These are phyloP conservation scores for Hypoxylon rickii DNA, from an alignment of 495 filamentous ascomycete species.

Conservation along the genomic window DNA sequence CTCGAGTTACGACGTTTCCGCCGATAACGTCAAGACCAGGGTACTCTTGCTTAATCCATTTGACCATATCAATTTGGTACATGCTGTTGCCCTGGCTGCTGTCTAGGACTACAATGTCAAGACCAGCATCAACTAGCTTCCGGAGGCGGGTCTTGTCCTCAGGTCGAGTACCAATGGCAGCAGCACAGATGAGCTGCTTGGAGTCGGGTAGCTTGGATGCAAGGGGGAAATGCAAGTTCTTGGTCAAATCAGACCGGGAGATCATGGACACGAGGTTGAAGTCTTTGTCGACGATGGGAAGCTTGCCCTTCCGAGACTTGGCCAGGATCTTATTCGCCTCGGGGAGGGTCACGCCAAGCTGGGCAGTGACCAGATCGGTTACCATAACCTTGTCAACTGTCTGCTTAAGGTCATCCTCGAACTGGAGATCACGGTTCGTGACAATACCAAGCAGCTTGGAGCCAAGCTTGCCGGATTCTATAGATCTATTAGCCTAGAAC, in stretches of 20 bases:
- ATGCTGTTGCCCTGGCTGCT: conserved; percentile 96
- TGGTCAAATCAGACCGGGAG: conserved; percentile 95
- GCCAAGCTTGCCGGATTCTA: conserved; percentile 89
- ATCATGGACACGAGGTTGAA: conserved; percentile 93
- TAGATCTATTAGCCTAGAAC: conserved; percentile 19
- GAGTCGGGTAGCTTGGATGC: conserved; percentile 96
- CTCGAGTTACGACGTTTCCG: conserved; percentile 95
- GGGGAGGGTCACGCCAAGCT: conserved; percentile 76
- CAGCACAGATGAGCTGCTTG: conserved; percentile 95
- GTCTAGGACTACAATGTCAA: conserved; percentile 95
- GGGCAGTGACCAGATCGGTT: conserved; percentile 90
- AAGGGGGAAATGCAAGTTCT: conserved; percentile 96
- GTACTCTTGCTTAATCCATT: conserved; percentile 85
- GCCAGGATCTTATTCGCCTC: conserved; percentile 94
- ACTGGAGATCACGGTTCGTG: conserved; percentile 97
- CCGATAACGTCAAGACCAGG: conserved; percentile 91
- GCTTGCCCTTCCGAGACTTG: conserved; percentile 97
- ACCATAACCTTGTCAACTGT: conserved; percentile 93
- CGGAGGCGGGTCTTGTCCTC: conserved; percentile 87
- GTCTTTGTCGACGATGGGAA: conserved; percentile 87
- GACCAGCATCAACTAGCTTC: conserved; percentile 88
- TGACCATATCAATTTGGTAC: conserved; percentile 97
- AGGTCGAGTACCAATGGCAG: conserved; percentile 91
- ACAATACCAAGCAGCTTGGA: conserved; percentile 97
- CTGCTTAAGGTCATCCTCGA: conserved; percentile 72